A percentile compares a stretch with the other conserved stretches of the same genome.
Evolutionary conservation across 768 basidiomycete genomes (phyloP).

Genomic region (Lentinula edodes): DNA sequence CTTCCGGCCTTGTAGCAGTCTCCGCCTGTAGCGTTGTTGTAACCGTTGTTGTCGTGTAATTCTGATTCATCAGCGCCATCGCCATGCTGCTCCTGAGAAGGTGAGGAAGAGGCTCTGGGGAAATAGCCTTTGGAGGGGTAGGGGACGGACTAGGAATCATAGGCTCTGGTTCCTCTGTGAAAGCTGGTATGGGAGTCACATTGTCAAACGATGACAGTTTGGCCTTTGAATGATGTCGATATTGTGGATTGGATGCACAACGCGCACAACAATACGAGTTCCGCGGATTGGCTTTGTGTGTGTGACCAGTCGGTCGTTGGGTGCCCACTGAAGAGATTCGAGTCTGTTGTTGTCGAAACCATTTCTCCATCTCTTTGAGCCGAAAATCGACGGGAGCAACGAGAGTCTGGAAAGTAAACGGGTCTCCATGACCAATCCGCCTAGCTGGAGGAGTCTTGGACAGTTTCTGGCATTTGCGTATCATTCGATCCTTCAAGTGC

Average conservation of each 20-base stretch:
- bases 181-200: not conserved
- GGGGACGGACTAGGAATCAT: slow-evolving; percentile 6
- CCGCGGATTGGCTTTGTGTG: not conserved
- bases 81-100: slow-evolving; percentile 6
- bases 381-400: slow-evolving; percentile 70
- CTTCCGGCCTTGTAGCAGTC: not conserved
- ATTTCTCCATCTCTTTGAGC: slow-evolving; percentile 74
- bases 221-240: not conserved
- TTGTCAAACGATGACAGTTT: not conserved
- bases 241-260: slow-evolving; percentile 1
- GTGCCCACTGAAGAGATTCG: not conserved
- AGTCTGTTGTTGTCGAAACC: slow-evolving; percentile 43
- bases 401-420: slow-evolving; percentile 55
- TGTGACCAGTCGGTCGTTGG: not conserved
- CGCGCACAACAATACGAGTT: not conserved
- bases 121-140: slow-evolving; percentile 3
- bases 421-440: slow-evolving; percentile 29
- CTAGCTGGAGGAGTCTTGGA: slow-evolving; percentile 39
- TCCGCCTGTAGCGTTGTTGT: not conserved
- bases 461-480: slow-evolving; percentile 69
- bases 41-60: not conserved
- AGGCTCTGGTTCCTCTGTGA: slow-evolving; percentile 1
- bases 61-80: slow-evolving; percentile 4
- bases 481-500: slow-evolving; percentile 77
- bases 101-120: slow-evolving; percentile 9